phyloP scores from a whole-genome alignment of 2,329 filamentous ascomycete genomes.

The Botrytis sinoallii region DNA sequence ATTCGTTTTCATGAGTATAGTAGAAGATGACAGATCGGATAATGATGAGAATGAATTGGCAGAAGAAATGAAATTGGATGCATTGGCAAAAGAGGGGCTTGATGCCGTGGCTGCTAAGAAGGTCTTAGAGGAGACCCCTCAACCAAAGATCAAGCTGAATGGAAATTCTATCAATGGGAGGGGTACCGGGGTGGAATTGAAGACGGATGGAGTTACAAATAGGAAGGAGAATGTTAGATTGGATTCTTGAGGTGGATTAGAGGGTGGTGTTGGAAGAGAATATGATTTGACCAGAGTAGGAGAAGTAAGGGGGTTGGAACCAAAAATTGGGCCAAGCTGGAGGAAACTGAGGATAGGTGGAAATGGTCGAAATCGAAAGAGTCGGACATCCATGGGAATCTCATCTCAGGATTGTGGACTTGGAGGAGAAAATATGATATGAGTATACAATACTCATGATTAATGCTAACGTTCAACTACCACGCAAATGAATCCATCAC shows the following conservation, averaged over 20 bases:
- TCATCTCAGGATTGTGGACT: neutral
- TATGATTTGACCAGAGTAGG: neutral
- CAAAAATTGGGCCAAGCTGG: neutral
- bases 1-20: constrained; percentile 58
- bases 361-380: neutral
- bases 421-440: neutral
- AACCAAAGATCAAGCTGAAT: constrained; percentile 19
- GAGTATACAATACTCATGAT: constrained; percentile 3
- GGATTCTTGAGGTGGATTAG: neutral
- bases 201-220: constrained; percentile 22
- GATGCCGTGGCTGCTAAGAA: constrained; percentile 13
- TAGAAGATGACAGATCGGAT: constrained; percentile 69
- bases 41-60: constrained; percentile 50
- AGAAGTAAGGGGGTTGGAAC: neutral
- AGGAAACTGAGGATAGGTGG: neutral
- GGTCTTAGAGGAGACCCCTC: neutral
- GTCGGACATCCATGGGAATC: neutral
- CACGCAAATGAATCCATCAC: neutral
- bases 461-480: neutral
- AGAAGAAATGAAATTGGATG: constrained; percentile 24
- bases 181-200: constrained; percentile 12
- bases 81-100: constrained; percentile 2
- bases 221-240: constrained; percentile 19
- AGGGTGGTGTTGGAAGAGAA: neutral
- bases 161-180: constrained; percentile 21